phyloP scores from a whole-genome alignment of 2,329 filamentous ascomycete species.

The Paecilomyces sp. region DNA sequence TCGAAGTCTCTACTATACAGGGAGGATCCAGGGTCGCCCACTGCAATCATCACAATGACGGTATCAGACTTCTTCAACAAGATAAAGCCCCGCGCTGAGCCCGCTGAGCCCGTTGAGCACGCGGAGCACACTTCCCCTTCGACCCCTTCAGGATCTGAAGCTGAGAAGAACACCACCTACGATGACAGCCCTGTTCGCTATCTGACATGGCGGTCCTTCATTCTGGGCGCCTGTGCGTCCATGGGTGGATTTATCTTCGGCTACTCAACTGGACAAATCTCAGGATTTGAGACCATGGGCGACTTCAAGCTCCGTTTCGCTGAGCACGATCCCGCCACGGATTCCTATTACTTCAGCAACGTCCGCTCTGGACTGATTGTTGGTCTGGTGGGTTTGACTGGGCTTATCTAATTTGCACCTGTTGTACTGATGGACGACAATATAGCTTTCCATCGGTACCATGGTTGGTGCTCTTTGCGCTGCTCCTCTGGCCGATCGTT shows the following conservation, averaged over 20 bases:
- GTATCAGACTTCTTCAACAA: neutral
- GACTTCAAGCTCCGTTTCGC: slow-evolving; percentile 39
- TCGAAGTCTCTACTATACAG: neutral
- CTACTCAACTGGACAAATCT: slow-evolving; percentile 40
- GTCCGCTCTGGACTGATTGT: slow-evolving; percentile 40
- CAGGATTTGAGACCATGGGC: slow-evolving; percentile 39
- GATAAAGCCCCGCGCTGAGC: neutral
- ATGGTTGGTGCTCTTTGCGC: slow-evolving; percentile 36
- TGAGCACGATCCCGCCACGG: slow-evolving; percentile 20
- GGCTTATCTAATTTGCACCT: neutral
- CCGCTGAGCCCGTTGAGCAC: neutral
- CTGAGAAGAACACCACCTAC: slow-evolving; percentile 20
- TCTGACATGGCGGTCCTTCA: slow-evolving; percentile 36
- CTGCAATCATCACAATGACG: neutral
- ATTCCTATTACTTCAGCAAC: slow-evolving; percentile 35
- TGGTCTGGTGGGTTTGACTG: slow-evolving; percentile 28
- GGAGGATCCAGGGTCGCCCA: neutral
- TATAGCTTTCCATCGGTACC: slow-evolving; percentile 37
- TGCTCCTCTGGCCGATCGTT: slow-evolving; percentile 38
- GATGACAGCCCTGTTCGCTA: slow-evolving; percentile 38
- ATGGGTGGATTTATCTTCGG: slow-evolving; percentile 44
- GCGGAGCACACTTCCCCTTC: neutral
- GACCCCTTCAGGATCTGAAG: slow-evolving; percentile 24
- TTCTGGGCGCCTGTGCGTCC: slow-evolving; percentile 39
- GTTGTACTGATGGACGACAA: neutral